Evolutionary conservation across 495 filamentous ascomycete genomes (phyloP).

Genomic region (Aspergillus steynii): DNA sequence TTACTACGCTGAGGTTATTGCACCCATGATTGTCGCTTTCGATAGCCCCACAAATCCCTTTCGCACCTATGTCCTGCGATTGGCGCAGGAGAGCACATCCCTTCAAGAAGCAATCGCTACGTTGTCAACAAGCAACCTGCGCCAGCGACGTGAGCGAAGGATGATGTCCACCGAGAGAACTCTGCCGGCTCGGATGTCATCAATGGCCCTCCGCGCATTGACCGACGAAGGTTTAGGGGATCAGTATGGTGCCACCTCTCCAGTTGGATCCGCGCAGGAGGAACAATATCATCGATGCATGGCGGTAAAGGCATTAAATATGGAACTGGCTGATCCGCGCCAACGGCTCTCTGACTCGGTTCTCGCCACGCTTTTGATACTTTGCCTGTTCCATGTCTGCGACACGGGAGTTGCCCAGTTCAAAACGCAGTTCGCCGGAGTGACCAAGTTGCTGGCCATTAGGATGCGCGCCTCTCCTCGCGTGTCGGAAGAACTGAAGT

Average conservation of each 20-base stretch:
- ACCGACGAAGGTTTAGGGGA: conserved; percentile 40
- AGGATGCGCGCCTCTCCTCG: conserved; percentile 60
- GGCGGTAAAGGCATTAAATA: conserved; percentile 80
- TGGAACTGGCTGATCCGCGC: conserved; percentile 72
- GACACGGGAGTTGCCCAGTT: conserved; percentile 91
- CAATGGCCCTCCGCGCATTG: conserved; percentile 49
- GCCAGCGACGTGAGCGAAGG: conserved; percentile 46
- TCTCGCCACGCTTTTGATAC: conserved; percentile 80
- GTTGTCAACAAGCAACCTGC: conserved; percentile 80
- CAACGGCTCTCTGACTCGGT: conserved; percentile 82
- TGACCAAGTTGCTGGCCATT: conserved; percentile 87
- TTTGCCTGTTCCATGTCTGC: conserved; percentile 91
- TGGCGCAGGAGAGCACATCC: conserved; percentile 76
- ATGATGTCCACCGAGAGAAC: conserved; percentile 46
- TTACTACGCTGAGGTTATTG: conserved; percentile 82
- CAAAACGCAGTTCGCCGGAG: conserved; percentile 89
- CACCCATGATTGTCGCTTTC: conserved; percentile 86
- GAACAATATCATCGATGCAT: conserved; percentile 79
- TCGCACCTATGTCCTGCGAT: conserved; percentile 75
- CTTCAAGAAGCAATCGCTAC: conserved; percentile 92
- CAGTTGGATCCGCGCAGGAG: conserved; percentile 55
- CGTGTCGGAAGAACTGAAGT: conserved; percentile 69
- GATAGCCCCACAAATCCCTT: conserved; percentile 85
- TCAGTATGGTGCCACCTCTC: conserved; percentile 32
- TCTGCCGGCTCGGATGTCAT: conserved; percentile 48